Evolutionary conservation across 1,139 yeast genomes (phyloP).

Genomic region (Magnusiomyces magnusii): DNA sequence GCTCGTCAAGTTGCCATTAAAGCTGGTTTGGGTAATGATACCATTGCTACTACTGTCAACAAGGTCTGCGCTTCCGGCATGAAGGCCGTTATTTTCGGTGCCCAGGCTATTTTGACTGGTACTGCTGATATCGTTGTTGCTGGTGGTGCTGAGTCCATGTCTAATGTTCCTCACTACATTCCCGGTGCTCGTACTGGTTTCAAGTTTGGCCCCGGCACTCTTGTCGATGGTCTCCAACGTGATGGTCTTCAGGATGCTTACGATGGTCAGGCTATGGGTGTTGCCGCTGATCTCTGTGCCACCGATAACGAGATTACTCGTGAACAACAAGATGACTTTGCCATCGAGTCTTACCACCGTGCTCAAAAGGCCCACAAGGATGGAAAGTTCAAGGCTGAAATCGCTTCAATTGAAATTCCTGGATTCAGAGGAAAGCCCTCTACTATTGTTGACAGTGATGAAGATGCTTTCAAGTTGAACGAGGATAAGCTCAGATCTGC

Average conservation of each 20-base stretch:
- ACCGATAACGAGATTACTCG: slow-evolving; percentile 57
- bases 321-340: slow-evolving; percentile 74
- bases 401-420: slow-evolving; percentile 79
- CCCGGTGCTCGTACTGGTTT: slow-evolving; percentile 83
- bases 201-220: slow-evolving; percentile 66
- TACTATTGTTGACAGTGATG: slow-evolving; percentile 59
- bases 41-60: slow-evolving; percentile 85
- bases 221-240: slow-evolving; percentile 82
- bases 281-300: slow-evolving; percentile 95
- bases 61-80: slow-evolving; percentile 97
- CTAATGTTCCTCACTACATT: slow-evolving; percentile 88
- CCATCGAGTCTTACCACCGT: slow-evolving; percentile 76
- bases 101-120: slow-evolving; percentile 85
- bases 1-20: slow-evolving; percentile 95
- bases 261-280: slow-evolving; percentile 85
- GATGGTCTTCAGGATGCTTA: slow-evolving; percentile 93
- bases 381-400: slow-evolving; percentile 76
- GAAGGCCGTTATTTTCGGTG: slow-evolving; percentile 84
- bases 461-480: slow-evolving; percentile 70
- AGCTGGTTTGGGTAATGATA: slow-evolving; percentile 72
- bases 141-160: slow-evolving; percentile 98
- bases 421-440: slow-evolving; percentile 94
- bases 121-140: slow-evolving; percentile 88
- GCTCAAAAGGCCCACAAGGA: slow-evolving; percentile 71
- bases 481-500: slow-evolving; percentile 69